Evolutionary conservation across 2,329 filamentous ascomycete species (phyloP).

Genomic region (Xylariales sp.): DNA sequence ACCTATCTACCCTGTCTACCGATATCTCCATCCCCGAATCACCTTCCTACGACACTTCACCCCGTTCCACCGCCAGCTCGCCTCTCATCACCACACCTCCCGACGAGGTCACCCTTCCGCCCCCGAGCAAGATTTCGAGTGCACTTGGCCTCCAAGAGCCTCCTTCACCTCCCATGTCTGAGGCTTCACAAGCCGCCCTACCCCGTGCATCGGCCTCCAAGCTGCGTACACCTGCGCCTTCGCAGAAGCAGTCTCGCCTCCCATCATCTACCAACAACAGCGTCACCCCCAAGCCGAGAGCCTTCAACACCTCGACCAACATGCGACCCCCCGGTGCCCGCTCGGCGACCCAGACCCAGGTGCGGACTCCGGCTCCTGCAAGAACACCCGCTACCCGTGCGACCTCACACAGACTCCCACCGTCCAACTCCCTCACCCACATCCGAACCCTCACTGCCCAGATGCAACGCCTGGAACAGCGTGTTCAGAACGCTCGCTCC

Average conservation of each 20-base stretch:
- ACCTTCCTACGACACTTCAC: conserved; percentile 70
- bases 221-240: conserved; percentile 27
- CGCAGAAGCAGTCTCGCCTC: conserved; percentile 44
- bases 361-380: conserved; percentile 45
- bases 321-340: conserved; percentile 34
- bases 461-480: conserved; percentile 93
- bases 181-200: conserved; percentile 68
- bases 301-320: conserved; percentile 30
- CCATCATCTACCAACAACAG: conserved; percentile 48
- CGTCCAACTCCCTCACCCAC: conserved; percentile 75
- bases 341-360: conserved; percentile 38
- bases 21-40: conserved; percentile 63
- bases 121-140: conserved; percentile 49
- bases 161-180: conserved; percentile 90
- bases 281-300: conserved; percentile 48
- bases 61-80: conserved; percentile 83
- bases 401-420: conserved; percentile 45
- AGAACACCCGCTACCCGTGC: conserved; percentile 37
- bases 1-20: conserved; percentile 56
- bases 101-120: conserved; percentile 56
- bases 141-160: conserved; percentile 72
- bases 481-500: conserved; percentile 86
- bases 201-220: conserved; percentile 48
- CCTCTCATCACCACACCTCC: conserved; percentile 87
- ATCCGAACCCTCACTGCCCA: conserved; percentile 92